phyloP scores from a whole-genome alignment of 1,139 yeast genomes.

The Saccharomyces hybrid region DNA sequence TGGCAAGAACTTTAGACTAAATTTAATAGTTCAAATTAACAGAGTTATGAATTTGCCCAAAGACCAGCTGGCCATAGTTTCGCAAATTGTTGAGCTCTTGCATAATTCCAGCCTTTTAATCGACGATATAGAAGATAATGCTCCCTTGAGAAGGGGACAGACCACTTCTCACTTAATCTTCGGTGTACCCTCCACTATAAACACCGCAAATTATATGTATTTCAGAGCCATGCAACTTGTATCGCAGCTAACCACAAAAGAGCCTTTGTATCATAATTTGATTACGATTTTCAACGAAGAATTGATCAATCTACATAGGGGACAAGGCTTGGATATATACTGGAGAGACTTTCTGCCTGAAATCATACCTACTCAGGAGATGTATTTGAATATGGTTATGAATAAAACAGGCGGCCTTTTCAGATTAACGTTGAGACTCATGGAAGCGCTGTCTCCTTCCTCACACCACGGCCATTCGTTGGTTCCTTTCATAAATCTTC shows the following conservation, averaged over 20 bases:
- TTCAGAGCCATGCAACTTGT: slow-evolving; percentile 51
- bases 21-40: slow-evolving; percentile 45
- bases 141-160: slow-evolving; percentile 60
- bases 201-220: slow-evolving; percentile 76
- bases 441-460: slow-evolving; percentile 36
- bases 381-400: slow-evolving; percentile 73
- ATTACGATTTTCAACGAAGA: slow-evolving; percentile 52
- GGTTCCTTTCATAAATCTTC: slow-evolving; percentile 60
- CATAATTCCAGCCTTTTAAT: slow-evolving; percentile 63
- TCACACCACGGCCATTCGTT: slow-evolving; percentile 22
- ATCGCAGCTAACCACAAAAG: slow-evolving; percentile 12
- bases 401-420: slow-evolving; percentile 87
- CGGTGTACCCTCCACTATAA: slow-evolving; percentile 74
- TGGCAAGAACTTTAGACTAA: slow-evolving; percentile 50
- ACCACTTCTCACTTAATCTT: slow-evolving; percentile 71
- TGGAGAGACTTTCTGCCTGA: slow-evolving; percentile 61
- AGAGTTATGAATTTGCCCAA: slow-evolving; percentile 37
- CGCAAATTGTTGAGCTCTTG: slow-evolving; percentile 44
- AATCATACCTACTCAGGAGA: slow-evolving; percentile 55
- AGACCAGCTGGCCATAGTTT: slow-evolving; percentile 33
- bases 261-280: slow-evolving; percentile 20
- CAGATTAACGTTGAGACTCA: slow-evolving; percentile 58
- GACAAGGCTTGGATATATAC: slow-evolving; percentile 81
- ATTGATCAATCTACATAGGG: slow-evolving; percentile 70
- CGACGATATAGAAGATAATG: slow-evolving; percentile 82